These are phyloP conservation scores for Cercis canadensis DNA, from an alignment of 306 rosid genomes.

Conservation along the genomic window DNA sequence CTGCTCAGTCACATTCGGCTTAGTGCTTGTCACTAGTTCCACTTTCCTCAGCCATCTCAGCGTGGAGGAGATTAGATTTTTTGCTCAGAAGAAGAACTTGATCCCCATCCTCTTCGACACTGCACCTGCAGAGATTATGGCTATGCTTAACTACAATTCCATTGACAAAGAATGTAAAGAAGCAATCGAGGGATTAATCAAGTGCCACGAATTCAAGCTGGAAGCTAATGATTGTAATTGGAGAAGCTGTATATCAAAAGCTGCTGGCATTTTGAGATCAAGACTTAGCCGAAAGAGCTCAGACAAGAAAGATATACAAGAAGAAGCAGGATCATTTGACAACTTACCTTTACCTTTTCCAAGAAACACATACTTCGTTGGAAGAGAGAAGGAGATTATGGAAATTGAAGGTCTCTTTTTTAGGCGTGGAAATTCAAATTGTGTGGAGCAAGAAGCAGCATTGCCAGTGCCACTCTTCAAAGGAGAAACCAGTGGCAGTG, in stretches of 20 bases:
- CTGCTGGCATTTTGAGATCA: conserved; percentile 60
- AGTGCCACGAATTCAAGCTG: conserved; percentile 64
- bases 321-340: conserved; percentile 33
- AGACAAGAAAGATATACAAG: conserved; percentile 44
- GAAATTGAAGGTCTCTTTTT: conserved; percentile 75
- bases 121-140: conserved; percentile 56
- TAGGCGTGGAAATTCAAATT: conserved; percentile 50
- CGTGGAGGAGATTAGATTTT: conserved; percentile 81
- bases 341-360: conserved; percentile 72
- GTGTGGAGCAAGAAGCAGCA: conserved; percentile 49
- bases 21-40: conserved; percentile 70
- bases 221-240: conserved; percentile 76
- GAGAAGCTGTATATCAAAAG: conserved; percentile 64
- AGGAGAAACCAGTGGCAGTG: conserved; percentile 66
- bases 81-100: conserved; percentile 87
- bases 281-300: conserved; percentile 78
- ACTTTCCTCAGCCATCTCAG: conserved; percentile 64
- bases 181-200: conserved; percentile 69
- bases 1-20: conserved; percentile 75
- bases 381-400: conserved; percentile 79
- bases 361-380: conserved; percentile 67
- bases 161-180: conserved; percentile 68
- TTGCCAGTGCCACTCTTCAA: conserved; percentile 31
- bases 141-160: conserved; percentile 57
- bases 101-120: conserved; percentile 77